Conservation (phyloP, 495 filamentous ascomycete genomes). For the Penicillium crystallinum region DNA sequence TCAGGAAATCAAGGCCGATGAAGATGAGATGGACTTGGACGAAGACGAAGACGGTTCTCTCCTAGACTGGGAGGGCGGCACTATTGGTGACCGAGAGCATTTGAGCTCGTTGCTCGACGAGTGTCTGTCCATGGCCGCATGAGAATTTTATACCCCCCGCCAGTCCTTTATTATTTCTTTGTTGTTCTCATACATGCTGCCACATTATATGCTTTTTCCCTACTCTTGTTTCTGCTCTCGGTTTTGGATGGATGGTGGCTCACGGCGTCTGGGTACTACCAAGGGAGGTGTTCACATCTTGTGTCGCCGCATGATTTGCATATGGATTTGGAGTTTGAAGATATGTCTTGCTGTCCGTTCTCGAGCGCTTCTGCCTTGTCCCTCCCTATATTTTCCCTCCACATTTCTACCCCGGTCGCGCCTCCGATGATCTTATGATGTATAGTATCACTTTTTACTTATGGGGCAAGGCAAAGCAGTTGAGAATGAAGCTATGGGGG, state of each 20-base stretch:
- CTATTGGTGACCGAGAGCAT: constrained; percentile 52
- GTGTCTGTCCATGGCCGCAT: constrained; percentile 47
- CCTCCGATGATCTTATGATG: constrained; percentile 9
- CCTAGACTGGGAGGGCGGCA: constrained; percentile 71
- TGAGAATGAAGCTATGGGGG: neutral
- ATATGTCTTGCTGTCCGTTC: constrained; percentile 10
- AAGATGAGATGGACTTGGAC: constrained; percentile 62
- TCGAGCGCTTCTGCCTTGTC: constrained; percentile 6
- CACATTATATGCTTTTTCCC: constrained; percentile 1
- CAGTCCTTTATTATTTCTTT: constrained; percentile 6
- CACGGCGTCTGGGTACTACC: constrained; percentile 25
- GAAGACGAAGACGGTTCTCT: constrained; percentile 40
- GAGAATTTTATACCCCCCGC: constrained; percentile 17
- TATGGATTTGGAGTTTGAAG: constrained; percentile 25
- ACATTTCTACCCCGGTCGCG: constrained; percentile 1
- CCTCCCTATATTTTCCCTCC: neutral
- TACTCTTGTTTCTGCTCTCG: constrained; percentile 13
- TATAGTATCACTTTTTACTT: constrained; percentile 15
- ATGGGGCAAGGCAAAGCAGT: neutral
- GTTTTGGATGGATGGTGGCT: constrained; percentile 18
- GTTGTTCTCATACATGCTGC: constrained; percentile 11
- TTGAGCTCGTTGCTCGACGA: constrained; percentile 68
- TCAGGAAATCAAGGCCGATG: constrained; percentile 36
- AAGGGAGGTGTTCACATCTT: constrained; percentile 5
- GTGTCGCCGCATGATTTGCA: constrained; percentile 18